phyloP scores from a whole-genome alignment of 1,284 basidiomycete species.

The Trichosporon asahii region DNA sequence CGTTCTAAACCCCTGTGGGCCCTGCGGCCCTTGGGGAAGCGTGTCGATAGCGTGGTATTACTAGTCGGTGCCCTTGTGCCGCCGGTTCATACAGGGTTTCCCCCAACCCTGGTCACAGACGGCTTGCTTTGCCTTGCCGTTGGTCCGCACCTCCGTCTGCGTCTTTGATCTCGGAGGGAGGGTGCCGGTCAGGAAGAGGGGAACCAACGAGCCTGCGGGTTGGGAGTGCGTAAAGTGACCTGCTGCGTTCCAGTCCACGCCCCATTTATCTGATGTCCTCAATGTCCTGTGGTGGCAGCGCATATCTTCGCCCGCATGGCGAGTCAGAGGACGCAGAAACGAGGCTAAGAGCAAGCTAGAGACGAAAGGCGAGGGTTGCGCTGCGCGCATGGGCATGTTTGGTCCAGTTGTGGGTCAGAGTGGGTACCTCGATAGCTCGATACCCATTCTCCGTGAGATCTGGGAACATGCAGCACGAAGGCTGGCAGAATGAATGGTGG shows the following conservation, averaged over 20 bases:
- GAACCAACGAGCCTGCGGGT: not conserved
- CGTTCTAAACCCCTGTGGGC: not conserved
- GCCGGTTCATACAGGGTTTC: not conserved
- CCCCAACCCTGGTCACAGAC: not conserved
- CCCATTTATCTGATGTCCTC: not conserved
- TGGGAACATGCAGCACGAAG: not conserved
- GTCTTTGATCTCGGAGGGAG: not conserved
- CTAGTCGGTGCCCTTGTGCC: not conserved
- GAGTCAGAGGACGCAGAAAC: not conserved
- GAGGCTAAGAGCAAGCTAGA: not conserved
- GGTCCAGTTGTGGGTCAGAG: not conserved
- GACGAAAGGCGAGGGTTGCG: not conserved
- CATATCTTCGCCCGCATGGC: not conserved
- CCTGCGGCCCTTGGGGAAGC: not conserved
- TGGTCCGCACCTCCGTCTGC: not conserved
- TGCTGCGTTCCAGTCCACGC: not conserved
- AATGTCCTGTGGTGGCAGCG: not conserved
- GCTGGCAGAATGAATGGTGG: not conserved
- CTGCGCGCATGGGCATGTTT: not conserved
- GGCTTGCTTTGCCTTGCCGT: not conserved
- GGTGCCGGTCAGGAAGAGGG: not conserved
- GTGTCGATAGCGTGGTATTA: constrained; percentile 1
- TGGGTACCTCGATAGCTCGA: no score
- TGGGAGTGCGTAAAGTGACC: constrained; percentile 1
- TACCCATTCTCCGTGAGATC: not conserved